Conservation (phyloP, 805 yeast species). For the Yarrowia sp. region DNA sequence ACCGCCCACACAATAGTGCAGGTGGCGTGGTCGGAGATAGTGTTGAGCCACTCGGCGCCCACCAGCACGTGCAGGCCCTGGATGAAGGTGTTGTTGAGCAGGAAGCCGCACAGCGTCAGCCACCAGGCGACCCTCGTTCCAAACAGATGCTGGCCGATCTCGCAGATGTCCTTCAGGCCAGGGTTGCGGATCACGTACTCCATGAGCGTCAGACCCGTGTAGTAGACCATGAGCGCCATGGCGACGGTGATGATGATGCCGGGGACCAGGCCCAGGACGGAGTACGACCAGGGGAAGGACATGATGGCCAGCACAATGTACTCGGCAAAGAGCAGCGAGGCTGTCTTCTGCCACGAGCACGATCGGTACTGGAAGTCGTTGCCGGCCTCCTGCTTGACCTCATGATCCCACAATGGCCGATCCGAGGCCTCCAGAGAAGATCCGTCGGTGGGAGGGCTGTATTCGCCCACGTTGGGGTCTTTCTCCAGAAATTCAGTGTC, state of each 20-base stretch:
- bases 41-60: conserved; percentile 60
- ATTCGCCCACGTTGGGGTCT: neutral
- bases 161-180: conserved; percentile 52
- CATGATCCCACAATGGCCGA: conserved; percentile 21
- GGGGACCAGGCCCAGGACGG: conserved; percentile 57
- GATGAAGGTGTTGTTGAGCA: conserved; percentile 55
- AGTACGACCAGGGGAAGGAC: conserved; percentile 67
- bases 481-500: conserved; percentile 17
- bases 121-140: conserved; percentile 53
- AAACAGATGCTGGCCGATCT: conserved; percentile 56
- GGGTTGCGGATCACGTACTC: conserved; percentile 57
- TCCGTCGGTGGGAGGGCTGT: neutral
- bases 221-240: conserved; percentile 51
- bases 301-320: conserved; percentile 61
- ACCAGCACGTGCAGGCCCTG: conserved; percentile 59
- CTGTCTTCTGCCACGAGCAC: conserved; percentile 59
- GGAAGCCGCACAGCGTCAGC: conserved; percentile 54
- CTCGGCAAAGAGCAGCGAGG: conserved; percentile 59
- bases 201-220: conserved; percentile 55
- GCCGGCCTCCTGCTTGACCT: conserved; percentile 29
- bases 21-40: conserved; percentile 49
- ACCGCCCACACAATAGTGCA: conserved; percentile 56
- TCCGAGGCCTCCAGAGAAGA: conserved; percentile 18
- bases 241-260: conserved; percentile 55
- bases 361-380: conserved; percentile 47